A percentile compares a stretch with the other conserved stretches of the same genome.
phyloP scores from a whole-genome alignment of 2,329 filamentous ascomycete species.

The Neopestalotiopsis sp. region DNA sequence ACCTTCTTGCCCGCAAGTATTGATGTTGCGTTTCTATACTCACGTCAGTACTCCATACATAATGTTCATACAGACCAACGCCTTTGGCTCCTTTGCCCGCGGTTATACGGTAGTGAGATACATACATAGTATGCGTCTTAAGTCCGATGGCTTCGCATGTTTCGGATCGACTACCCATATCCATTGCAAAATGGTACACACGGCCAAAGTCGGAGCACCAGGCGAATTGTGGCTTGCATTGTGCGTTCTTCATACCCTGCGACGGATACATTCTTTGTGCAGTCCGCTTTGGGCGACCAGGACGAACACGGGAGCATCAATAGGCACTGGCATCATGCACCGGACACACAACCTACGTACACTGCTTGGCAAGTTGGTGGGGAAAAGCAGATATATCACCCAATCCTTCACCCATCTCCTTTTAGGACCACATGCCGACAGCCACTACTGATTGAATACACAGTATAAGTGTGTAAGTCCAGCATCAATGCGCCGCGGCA shows the following conservation, averaged over 20 bases:
- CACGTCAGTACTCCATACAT: too few species aligned
- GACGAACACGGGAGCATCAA: neutral
- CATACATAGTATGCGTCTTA: too few species aligned
- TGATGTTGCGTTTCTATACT: too few species aligned
- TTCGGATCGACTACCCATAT: neutral
- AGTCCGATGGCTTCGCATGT: neutral
- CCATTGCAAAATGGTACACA: neutral
- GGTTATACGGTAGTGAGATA: too few species aligned
- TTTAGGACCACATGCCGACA: neutral
- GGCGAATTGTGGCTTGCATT: constrained; percentile 18
- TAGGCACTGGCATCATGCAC: neutral
- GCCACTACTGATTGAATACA: neutral
- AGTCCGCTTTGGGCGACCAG: neutral
- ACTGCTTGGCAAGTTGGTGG: too few species aligned
- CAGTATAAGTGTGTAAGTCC: neutral
- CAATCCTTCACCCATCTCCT: neutral
- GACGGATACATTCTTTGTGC: neutral
- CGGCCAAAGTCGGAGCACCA: neutral
- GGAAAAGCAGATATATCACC: neutral
- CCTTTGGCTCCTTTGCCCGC: too few species aligned
- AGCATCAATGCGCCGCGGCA: neutral
- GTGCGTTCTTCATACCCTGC: neutral
- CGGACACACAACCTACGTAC: too few species aligned
- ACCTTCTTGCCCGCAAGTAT: too few species aligned
- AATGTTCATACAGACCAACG: too few species aligned